Base-by-base conservation (phyloP, 1,139 yeast species). In the Geotrichum phurueaensis region DNA sequence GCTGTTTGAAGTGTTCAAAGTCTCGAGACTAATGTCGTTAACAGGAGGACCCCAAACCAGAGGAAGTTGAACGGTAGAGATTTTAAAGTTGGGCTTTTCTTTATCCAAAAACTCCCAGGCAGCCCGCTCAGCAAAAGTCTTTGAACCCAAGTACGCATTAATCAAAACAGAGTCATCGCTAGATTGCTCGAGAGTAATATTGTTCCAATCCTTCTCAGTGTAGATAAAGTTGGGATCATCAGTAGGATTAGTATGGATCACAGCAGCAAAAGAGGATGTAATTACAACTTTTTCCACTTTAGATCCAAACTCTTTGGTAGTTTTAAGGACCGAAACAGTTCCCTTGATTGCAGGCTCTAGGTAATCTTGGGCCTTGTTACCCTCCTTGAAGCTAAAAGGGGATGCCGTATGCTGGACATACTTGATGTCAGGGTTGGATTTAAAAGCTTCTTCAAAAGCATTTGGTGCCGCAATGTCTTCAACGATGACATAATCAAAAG, bases 21-120 rank as follows among this genome's bases (percentile, higher is more conserved):
- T 63, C 12, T 67, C 69, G 15, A 66, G 59, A 25, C 65, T 65
- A 29, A 56, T 66, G 63, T 27, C 70, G 65, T 13, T 71, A 63
- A 65, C 68, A 65, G 64, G 68, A 36, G 84, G 85, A n/a, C 84
- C 84, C 67, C 78, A 76, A 1, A 80, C 79, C 59, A 68, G 75
- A 1, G 76, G 75, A 10, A 84, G 83, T 62, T 73, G 73, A 23
- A 81, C 72, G 1, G 81, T 73, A 18, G 79, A 66, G 45, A 79
- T 64, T 5, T 67, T 65, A 66, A 78, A 79, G 23, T 67, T 65
- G 18, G 78, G 78, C 50, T 72, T 70, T 62, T 72, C 73, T 25
- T 66, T 65, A 55, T 71, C 66, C n/a, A 72, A 67, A 63, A 76
- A 81, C 9, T 79, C 74, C 81, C 82, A 79, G 20, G 77, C 80